A percentile compares a stretch with the other conserved stretches of the same genome.
phyloP scores from a whole-genome alignment of 257 asterid species.

The Cinchona pubescens region DNA sequence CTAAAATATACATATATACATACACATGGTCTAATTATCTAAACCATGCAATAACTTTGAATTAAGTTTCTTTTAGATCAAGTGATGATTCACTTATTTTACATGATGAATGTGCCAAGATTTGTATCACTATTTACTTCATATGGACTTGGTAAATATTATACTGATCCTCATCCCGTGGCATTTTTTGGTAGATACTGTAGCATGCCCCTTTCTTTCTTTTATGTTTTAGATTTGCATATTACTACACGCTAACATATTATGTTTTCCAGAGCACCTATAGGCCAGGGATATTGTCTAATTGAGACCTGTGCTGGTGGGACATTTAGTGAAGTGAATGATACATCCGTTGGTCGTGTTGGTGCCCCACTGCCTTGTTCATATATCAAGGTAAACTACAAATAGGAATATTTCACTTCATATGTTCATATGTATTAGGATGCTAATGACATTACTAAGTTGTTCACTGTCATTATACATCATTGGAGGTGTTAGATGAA shows the following conservation, averaged over 20 bases:
- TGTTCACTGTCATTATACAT: neutral
- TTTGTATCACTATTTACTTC: neutral
- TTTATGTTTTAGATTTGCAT: slow-evolving; percentile 8
- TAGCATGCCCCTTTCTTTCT: neutral
- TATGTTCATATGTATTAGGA: neutral
- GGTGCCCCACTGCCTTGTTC: slow-evolving; percentile 97
- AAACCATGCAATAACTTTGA: neutral
- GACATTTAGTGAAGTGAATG: slow-evolving; percentile 89
- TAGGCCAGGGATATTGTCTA: slow-evolving; percentile 98
- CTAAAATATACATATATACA: too few relatives aligned
- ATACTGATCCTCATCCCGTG: neutral
- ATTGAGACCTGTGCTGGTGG: slow-evolving; percentile 99
- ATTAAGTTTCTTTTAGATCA: neutral
- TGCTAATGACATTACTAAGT: neutral
- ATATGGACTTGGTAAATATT: neutral
- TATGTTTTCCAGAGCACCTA: slow-evolving; percentile 69
- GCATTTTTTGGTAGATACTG: neutral
- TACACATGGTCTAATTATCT: neutral
- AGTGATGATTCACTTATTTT: neutral
- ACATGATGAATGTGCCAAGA: neutral
- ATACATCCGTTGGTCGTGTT: slow-evolving; percentile 96
- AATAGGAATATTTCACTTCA: slow-evolving; percentile 11
- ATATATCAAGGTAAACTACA: slow-evolving; percentile 59
- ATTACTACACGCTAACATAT: slow-evolving; percentile 1
- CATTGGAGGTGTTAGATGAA: neutral